Conservation (phyloP, 768 basidiomycete species). For the Neoboletus brunneissimus region DNA sequence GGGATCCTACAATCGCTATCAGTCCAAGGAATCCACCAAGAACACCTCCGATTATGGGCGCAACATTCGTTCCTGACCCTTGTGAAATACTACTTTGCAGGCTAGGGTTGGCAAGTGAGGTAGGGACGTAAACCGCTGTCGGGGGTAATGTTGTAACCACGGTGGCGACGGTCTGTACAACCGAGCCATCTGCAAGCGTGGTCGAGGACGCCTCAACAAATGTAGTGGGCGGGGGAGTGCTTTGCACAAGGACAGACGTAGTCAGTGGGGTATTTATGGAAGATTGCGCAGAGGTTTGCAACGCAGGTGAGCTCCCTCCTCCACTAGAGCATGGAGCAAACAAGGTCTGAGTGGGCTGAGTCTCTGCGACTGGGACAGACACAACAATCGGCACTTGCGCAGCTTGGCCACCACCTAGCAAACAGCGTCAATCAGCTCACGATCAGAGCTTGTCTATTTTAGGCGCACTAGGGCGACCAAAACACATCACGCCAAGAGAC, state of each 20-base stretch:
- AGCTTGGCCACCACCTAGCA: constrained; percentile 27
- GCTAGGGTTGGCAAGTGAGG: constrained; percentile 13
- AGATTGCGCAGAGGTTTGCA: constrained; percentile 5
- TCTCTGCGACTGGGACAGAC: constrained; percentile 31
- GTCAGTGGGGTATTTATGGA: constrained; percentile 12
- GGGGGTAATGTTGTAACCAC: constrained; percentile 36
- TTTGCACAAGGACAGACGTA: constrained; percentile 28
- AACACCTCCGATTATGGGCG: constrained; percentile 52
- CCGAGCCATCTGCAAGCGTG: constrained; percentile 42
- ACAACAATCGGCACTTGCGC: constrained; percentile 43
- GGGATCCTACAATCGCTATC: constrained; percentile 39
- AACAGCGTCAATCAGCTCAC: constrained; percentile 17
- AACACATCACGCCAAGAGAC: constrained; percentile 11
- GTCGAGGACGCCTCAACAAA: constrained; percentile 32
- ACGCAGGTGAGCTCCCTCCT: constrained; percentile 11
- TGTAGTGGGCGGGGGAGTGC: constrained; percentile 33
- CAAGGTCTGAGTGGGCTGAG: constrained; percentile 37
- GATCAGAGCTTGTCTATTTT: constrained; percentile 1
- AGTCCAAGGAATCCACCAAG: constrained; percentile 55
- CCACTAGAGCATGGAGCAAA: constrained; percentile 39
- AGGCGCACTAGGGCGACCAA: background rate
- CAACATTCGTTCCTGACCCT: constrained; percentile 33
- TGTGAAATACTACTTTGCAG: constrained; percentile 14
- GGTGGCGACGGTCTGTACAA: constrained; percentile 36
- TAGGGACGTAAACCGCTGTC: constrained; percentile 29